Evolutionary conservation across 1,284 basidiomycete genomes (phyloP), one percentile per base, ranked within the genome.

Genomic region (Bondarzewia mesenterica): DNA sequence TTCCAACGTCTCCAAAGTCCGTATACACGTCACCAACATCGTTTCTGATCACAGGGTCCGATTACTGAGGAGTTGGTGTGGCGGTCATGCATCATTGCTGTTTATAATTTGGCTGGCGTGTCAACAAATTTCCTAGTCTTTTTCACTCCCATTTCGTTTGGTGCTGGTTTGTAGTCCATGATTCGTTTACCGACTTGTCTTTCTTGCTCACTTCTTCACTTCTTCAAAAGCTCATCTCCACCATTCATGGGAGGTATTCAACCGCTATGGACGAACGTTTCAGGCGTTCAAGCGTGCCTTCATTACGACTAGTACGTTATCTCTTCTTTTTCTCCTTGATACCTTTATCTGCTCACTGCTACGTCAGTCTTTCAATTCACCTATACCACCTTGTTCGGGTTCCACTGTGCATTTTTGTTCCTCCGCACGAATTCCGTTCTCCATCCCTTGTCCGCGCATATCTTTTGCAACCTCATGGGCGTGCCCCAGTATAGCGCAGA

Each of bases 381-480:
- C 1, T 98, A 97, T 64, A 98, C 95, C 0, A 90, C 85, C 4
- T 59, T 97, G 7, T 99, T 98, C 56, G 95, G 95, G 4, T 91
- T 88, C 70, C 89, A 89, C 64, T 86, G 85, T 16, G 78, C 89
- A 6, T 96, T 83, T 63, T 72, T 97, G 23, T 93, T 91, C 66
- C 70, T 97, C 2, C 78, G 89, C 42, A 89, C 91, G 2, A 82
- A 83, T 60, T 77, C 76, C 50, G 67, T 82, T 44, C 59, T 76
- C 21, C 74, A 80, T 0, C 73, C 90, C 0, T 72, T 93, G 47
- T 64, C 76, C 26, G 78, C 89, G 0, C 95, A 99, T 64, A 69
- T 88, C 3, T 93, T 93, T 60, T 98, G 95, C 71, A 99, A 99
- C 62, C 62, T 88, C 41, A 94, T 97, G 91, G 94, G 94, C 2